A percentile compares a stretch with the other conserved stretches of the same genome.
These are phyloP conservation scores for Penicillium daleae DNA, from an alignment of 495 filamentous ascomycete species.

Conservation along the genomic window DNA sequence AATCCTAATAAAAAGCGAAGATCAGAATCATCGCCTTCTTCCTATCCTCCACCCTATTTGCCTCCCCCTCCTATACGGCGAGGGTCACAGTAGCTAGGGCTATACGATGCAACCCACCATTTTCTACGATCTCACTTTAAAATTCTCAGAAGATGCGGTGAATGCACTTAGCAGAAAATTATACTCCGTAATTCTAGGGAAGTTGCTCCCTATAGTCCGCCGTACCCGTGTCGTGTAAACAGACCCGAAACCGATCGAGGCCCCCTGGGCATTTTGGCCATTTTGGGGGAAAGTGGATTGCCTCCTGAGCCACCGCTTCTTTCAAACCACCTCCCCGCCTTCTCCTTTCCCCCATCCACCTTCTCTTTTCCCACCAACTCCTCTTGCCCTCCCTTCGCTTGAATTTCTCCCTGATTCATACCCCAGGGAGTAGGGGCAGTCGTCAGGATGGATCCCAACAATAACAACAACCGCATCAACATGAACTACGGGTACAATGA, in stretches of 20 bases:
- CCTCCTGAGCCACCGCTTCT: conserved; percentile 46
- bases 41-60: too few relatives aligned
- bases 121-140: too few relatives aligned
- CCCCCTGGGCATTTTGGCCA: background rate
- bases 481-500: conserved; percentile 71
- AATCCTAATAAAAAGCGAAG: too few relatives aligned
- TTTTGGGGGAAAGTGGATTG: conserved; percentile 20
- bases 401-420: conserved; percentile 4
- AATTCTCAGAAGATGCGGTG: too few relatives aligned
- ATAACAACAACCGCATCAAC: conserved; percentile 59
- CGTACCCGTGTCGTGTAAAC: too few relatives aligned
- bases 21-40: too few relatives aligned
- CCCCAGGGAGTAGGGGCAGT: conserved; percentile 18
- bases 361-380: background rate
- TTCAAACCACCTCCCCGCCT: conserved; percentile 30
- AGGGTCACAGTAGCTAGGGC: too few relatives aligned
- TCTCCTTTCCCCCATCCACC: conserved; percentile 32
- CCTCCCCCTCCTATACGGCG: too few relatives aligned
- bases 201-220: too few relatives aligned
- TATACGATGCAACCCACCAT: too few relatives aligned
- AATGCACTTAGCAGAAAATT: too few relatives aligned
- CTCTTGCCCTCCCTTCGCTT: conserved; percentile 17
- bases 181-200: too few relatives aligned
- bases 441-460: conserved; percentile 57
- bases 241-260: conserved; percentile 1